phyloP scores from a whole-genome alignment of 1,284 basidiomycete species.

The Apiotrichum domesticum region DNA sequence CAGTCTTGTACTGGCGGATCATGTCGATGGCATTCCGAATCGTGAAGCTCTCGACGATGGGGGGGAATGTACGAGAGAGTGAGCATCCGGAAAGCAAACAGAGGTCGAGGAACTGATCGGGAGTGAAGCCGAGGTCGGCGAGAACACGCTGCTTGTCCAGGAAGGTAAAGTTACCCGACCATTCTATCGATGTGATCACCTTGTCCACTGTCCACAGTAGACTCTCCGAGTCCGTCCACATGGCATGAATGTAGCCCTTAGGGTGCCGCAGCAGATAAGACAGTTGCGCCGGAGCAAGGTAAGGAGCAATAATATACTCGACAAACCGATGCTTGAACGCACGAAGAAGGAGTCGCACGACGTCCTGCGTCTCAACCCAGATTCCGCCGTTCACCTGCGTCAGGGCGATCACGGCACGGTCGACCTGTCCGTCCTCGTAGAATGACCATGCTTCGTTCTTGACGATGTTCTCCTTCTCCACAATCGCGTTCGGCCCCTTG shows the following conservation, averaged over 20 bases:
- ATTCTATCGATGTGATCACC: conserved; percentile 81
- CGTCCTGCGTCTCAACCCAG: conserved; percentile 64
- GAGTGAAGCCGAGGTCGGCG: conserved; percentile 64
- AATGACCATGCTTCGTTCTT: conserved; percentile 73
- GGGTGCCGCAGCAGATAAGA: conserved; percentile 90
- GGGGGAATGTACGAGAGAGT: conserved; percentile 78
- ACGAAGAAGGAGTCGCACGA: conserved; percentile 84
- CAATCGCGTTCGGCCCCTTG: conserved; percentile 61
- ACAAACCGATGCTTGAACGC: conserved; percentile 93
- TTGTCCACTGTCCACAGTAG: conserved; percentile 87
- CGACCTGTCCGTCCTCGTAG: conserved; percentile 83
- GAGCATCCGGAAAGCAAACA: conserved; percentile 88
- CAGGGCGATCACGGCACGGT: conserved; percentile 74
- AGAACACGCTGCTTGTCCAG: conserved; percentile 75
- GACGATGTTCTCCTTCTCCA: conserved; percentile 36
- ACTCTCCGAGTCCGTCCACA: conserved; percentile 84
- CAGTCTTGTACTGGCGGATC: conserved; percentile 82
- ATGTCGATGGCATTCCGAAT: conserved; percentile 80
- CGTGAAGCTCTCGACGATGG: conserved; percentile 63
- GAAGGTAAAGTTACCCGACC: conserved; percentile 69
- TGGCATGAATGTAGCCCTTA: conserved; percentile 90
- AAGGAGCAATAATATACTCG: conserved; percentile 93
- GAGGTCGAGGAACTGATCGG: conserved; percentile 93
- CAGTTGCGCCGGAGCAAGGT: conserved; percentile 89
- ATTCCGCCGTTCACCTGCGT: conserved; percentile 61